Evolutionary conservation across 495 filamentous ascomycete genomes (phyloP).

Genomic region (Tirmania nivea): DNA sequence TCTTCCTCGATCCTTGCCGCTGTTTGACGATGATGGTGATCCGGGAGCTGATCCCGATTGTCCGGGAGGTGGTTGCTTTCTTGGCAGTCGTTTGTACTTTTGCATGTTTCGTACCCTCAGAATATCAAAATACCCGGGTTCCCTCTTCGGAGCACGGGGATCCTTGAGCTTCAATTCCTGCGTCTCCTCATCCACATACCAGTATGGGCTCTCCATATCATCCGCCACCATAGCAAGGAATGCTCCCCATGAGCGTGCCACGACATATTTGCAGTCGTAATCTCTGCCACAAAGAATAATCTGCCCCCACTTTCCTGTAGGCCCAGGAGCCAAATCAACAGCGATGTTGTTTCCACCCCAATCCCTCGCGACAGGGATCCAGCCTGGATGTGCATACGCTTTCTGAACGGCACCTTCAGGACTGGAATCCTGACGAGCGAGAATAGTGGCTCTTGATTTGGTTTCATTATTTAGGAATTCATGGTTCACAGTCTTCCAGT

Average conservation of each 20-base stretch:
- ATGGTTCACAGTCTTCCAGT: slow-evolving; percentile 81
- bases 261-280: slow-evolving; percentile 94
- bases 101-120: slow-evolving; percentile 86
- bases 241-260: slow-evolving; percentile 76
- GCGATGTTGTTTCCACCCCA: slow-evolving; percentile 98
- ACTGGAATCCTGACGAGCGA: slow-evolving; percentile 67
- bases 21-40: not conserved
- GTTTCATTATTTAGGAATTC: slow-evolving; percentile 40
- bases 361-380: slow-evolving; percentile 90
- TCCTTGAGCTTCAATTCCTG: slow-evolving; percentile 79
- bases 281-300: slow-evolving; percentile 92
- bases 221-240: slow-evolving; percentile 77
- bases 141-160: slow-evolving; percentile 67
- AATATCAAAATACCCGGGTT: slow-evolving; percentile 89
- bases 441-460: slow-evolving; percentile 47
- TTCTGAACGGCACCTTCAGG: slow-evolving; percentile 72
- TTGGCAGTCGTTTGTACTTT: slow-evolving; percentile 32
- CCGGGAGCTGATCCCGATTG: not conserved
- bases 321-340: slow-evolving; percentile 81
- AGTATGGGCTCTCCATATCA: slow-evolving; percentile 67
- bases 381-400: slow-evolving; percentile 79
- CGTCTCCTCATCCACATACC: slow-evolving; percentile 74
- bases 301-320: slow-evolving; percentile 81
- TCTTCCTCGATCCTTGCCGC: not conserved
- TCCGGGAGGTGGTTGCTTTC: not conserved